Evolutionary conservation across 2,329 filamentous ascomycete species (phyloP).

Genomic region (Hypoxylon sp.): DNA sequence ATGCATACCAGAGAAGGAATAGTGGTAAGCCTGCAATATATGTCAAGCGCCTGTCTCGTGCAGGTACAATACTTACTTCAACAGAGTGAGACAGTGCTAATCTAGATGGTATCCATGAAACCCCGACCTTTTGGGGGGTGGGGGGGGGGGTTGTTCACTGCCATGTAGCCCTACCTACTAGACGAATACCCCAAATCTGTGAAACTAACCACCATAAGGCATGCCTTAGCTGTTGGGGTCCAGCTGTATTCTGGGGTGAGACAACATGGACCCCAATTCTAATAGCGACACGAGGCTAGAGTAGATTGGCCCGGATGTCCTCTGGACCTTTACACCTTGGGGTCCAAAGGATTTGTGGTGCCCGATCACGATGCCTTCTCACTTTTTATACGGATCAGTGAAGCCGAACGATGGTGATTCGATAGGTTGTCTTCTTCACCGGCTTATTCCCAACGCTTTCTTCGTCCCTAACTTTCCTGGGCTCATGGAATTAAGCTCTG

Average conservation of each 20-base stretch:
- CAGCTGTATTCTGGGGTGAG: slow-evolving; percentile 33
- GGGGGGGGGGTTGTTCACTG: no score
- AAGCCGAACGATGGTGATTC: slow-evolving; percentile 36
- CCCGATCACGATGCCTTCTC: slow-evolving; percentile 35
- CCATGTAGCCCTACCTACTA: slow-evolving; percentile 14
- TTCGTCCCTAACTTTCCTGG: neutral
- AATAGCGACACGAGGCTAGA: slow-evolving; percentile 41
- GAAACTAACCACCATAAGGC: slow-evolving; percentile 32
- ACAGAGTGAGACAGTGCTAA: slow-evolving; percentile 24
- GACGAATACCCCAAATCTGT: slow-evolving; percentile 37
- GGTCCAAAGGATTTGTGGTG: slow-evolving; percentile 48
- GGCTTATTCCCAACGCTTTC: neutral
- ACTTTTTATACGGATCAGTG: slow-evolving; percentile 3
- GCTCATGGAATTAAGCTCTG: slow-evolving; percentile 13
- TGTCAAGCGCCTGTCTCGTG: slow-evolving; percentile 25
- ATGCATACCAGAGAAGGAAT: slow-evolving; percentile 30
- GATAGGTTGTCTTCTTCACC: slow-evolving; percentile 21
- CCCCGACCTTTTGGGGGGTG: slow-evolving; percentile 1
- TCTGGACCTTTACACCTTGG: slow-evolving; percentile 38
- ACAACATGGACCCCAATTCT: slow-evolving; percentile 49
- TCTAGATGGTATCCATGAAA: slow-evolving; percentile 30
- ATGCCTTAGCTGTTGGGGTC: slow-evolving; percentile 35
- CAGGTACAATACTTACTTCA: slow-evolving; percentile 12
- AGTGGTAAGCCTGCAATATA: slow-evolving; percentile 27
- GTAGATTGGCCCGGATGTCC: slow-evolving; percentile 42